Evolutionary conservation across 352 stramenopile genomes (phyloP).

Genomic region (Globisporangium yorkense): DNA sequence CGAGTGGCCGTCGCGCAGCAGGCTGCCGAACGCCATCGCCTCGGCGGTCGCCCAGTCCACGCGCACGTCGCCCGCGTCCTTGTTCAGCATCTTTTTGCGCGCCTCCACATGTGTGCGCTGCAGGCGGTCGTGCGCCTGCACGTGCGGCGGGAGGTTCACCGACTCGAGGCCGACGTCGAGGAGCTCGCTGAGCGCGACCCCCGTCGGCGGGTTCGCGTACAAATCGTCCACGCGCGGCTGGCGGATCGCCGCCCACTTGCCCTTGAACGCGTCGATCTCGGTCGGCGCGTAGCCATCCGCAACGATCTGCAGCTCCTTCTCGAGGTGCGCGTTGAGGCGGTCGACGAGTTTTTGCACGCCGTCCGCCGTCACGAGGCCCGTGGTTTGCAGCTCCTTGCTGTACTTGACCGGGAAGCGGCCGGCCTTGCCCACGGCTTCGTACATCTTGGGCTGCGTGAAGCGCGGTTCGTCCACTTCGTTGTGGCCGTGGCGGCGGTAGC

Average conservation of each 20-base stretch:
- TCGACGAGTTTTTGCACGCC: slow-evolving; percentile 57
- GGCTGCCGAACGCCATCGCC: slow-evolving; percentile 82
- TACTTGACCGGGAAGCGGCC: slow-evolving; percentile 69
- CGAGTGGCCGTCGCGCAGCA: slow-evolving; percentile 78
- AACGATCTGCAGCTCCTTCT: slow-evolving; percentile 51
- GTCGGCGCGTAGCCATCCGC: slow-evolving; percentile 57
- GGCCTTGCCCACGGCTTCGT: slow-evolving; percentile 58
- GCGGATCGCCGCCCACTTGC: slow-evolving; percentile 54
- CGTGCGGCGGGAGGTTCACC: slow-evolving; percentile 43
- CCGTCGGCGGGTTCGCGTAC: slow-evolving; percentile 46
- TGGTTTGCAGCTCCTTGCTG: slow-evolving; percentile 51
- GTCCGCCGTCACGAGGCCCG: slow-evolving; percentile 45
- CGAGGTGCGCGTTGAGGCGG: slow-evolving; percentile 54
- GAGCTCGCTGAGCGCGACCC: slow-evolving; percentile 49
- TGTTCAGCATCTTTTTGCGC: slow-evolving; percentile 64
- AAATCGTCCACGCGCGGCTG: slow-evolving; percentile 45
- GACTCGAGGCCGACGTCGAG: slow-evolving; percentile 59
- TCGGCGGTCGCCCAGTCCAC: slow-evolving; percentile 89
- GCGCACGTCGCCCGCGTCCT: slow-evolving; percentile 30
- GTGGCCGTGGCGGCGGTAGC: slow-evolving; percentile 83
- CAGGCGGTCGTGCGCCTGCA: slow-evolving; percentile 67
- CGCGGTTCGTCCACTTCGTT: slow-evolving; percentile 88
- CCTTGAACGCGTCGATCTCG: slow-evolving; percentile 67
- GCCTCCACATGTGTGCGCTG: slow-evolving; percentile 73
- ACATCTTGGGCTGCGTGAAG: slow-evolving; percentile 89